A percentile compares a stretch with the other conserved stretches of the same genome.
These are phyloP conservation scores for Quercus glauca DNA, from an alignment of 306 rosid species.

Conservation along the genomic window DNA sequence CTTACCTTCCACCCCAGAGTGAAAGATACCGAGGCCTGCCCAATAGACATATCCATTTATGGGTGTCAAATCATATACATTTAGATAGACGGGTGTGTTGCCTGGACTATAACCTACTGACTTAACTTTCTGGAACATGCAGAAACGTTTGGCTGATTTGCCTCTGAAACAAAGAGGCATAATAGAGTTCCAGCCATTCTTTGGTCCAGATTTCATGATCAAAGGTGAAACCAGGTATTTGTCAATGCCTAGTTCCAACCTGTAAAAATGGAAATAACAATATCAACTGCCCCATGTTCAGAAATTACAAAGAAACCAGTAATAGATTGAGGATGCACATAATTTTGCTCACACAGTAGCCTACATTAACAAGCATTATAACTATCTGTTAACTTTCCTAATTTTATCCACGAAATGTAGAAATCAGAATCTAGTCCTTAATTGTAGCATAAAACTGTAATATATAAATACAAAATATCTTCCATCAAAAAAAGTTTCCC, in stretches of 20 bases:
- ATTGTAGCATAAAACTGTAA: background rate
- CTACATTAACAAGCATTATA: background rate
- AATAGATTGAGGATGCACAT: background rate
- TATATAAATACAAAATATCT: background rate
- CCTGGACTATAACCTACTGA: constrained; percentile 53
- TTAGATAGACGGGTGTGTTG: constrained; percentile 78
- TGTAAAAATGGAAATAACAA: constrained; percentile 24
- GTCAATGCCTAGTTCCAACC: constrained; percentile 42
- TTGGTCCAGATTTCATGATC: constrained; percentile 75
- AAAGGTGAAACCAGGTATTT: constrained; percentile 32
- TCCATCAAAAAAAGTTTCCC: constrained; percentile 5
- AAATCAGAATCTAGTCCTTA: background rate
- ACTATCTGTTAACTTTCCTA: background rate
- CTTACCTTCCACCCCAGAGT: constrained; percentile 90
- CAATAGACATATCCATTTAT: constrained; percentile 87
- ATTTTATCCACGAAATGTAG: background rate
- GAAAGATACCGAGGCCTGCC: constrained; percentile 97
- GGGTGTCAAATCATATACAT: constrained; percentile 87
- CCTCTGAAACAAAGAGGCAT: constrained; percentile 70
- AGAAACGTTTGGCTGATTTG: constrained; percentile 65
- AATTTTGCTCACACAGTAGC: background rate
- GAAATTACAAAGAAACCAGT: background rate
- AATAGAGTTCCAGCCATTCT: constrained; percentile 59
- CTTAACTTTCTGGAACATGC: constrained; percentile 71
- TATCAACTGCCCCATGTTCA: background rate